Conservation (phyloP, 1,284 basidiomycete genomes). For the Spongispora temasekensis region DNA sequence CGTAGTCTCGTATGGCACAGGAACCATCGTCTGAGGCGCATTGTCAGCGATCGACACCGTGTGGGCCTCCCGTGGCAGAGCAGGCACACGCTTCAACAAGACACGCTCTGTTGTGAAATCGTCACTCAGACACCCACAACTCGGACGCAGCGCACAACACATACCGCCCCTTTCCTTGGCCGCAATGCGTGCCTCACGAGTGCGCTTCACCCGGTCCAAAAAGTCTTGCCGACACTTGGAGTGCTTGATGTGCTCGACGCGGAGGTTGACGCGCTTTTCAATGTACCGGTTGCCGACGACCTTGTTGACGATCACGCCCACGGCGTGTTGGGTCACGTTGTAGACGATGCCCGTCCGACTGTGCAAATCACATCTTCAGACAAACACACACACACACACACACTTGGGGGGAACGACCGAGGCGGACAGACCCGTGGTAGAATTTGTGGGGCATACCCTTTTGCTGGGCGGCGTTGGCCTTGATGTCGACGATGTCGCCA, state of each 20-base stretch:
- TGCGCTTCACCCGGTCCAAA: constrained; percentile 93
- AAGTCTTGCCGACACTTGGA: constrained; percentile 99
- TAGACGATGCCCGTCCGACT: constrained; percentile 97
- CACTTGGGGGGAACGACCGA: not conserved
- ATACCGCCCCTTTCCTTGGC: constrained; percentile 89
- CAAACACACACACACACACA: too few relatives aligned
- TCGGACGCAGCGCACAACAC: constrained; percentile 45
- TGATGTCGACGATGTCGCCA: constrained; percentile 99
- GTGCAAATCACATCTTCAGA: constrained; percentile 41
- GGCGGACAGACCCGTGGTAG: constrained; percentile 75
- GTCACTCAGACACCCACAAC: not conserved
- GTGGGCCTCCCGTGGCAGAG: constrained; percentile 80
- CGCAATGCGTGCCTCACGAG: constrained; percentile 83
- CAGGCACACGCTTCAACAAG: constrained; percentile 86
- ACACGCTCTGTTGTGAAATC: constrained; percentile 63
- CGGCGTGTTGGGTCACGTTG: constrained; percentile 94
- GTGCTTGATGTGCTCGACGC: constrained; percentile 97
- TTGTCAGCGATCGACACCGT: constrained; percentile 79
- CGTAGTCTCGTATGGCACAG: constrained; percentile 87
- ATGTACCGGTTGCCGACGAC: constrained; percentile 99
- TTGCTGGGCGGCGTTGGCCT: constrained; percentile 98
- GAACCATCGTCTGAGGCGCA: constrained; percentile 90
- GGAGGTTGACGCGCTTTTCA: constrained; percentile 99
- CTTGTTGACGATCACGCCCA: constrained; percentile 99
- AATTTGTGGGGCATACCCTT: constrained; percentile 99